These are phyloP conservation scores for Ophiostoma perfectum DNA, from an alignment of 2,329 filamentous ascomycete species.

Conservation along the genomic window DNA sequence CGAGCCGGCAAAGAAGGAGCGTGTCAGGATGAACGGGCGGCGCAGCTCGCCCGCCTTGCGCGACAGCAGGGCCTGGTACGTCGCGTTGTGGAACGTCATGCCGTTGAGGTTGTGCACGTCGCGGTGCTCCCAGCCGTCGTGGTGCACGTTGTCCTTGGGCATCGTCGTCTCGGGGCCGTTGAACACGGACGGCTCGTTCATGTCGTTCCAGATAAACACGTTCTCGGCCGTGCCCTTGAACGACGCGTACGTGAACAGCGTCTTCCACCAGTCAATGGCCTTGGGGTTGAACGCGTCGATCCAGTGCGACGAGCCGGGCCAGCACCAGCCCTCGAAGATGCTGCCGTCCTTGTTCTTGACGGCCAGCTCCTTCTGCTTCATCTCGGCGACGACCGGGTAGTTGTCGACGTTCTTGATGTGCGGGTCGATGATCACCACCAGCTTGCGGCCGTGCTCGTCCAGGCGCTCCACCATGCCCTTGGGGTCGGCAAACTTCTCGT, in stretches of 20 bases:
- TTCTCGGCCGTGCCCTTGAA: conserved; percentile 86
- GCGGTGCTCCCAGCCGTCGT: conserved; percentile 90
- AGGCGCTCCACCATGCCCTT: conserved; percentile 83
- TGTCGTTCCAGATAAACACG: conserved; percentile 97
- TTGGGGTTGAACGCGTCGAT: conserved; percentile 94
- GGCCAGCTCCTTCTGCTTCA: conserved; percentile 77
- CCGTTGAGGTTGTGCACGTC: conserved; percentile 96
- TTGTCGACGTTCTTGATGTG: conserved; percentile 89
- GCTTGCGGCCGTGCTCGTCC: conserved; percentile 76
- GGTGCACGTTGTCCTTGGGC: conserved; percentile 95
- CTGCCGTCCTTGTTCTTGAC: conserved; percentile 86
- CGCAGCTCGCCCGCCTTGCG: conserved; percentile 80
- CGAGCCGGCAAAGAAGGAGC: conserved; percentile 85
- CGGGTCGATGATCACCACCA: conserved; percentile 92
- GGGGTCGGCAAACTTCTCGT: conserved; percentile 80
- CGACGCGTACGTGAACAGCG: conserved; percentile 76
- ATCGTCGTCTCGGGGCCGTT: conserved; percentile 97
- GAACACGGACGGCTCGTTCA: conserved; percentile 99
- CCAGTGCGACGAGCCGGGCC: conserved; percentile 96
- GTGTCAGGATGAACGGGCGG: conserved; percentile 87
- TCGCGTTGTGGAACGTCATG: conserved; percentile 92
- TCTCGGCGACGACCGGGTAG: conserved; percentile 71
- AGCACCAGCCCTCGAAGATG: conserved; percentile 95
- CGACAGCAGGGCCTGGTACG: conserved; percentile 74
- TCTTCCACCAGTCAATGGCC: conserved; percentile 84